phyloP scores from a whole-genome alignment of 106 monocot species.

The Dioscorea dumetorum region DNA sequence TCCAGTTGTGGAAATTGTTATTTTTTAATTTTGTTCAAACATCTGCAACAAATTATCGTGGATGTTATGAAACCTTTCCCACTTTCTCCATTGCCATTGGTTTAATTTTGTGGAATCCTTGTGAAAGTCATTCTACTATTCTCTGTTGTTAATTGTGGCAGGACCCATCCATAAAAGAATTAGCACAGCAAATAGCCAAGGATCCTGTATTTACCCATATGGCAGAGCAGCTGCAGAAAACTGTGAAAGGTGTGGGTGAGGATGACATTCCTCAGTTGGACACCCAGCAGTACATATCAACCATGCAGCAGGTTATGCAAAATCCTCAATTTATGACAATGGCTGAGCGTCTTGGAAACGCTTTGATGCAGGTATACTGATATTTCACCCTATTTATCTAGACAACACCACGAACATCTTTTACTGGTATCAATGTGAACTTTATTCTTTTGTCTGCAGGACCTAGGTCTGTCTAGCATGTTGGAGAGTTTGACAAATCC shows the following conservation, averaged over 20 bases:
- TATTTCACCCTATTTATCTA: not conserved
- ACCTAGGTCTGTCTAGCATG: conserved; percentile 78
- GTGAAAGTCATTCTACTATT: not conserved
- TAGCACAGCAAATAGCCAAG: conserved; percentile 81
- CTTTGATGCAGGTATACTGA: conserved; percentile 74
- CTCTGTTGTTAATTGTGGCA: conserved; percentile 9
- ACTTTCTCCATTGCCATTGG: not conserved
- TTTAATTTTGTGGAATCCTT: not conserved
- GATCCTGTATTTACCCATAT: conserved; percentile 84
- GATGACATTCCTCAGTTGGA: conserved; percentile 56
- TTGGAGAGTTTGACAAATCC: conserved; percentile 72
- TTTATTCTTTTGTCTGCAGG: conserved; percentile 34
- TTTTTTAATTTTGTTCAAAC: not conserved
- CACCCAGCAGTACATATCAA: conserved; percentile 62
- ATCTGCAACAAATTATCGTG: not conserved
- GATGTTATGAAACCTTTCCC: not conserved
- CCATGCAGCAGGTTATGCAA: conserved; percentile 91
- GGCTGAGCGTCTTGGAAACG: conserved; percentile 84
- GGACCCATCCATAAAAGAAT: conserved; percentile 84
- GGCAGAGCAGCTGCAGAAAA: conserved; percentile 92
- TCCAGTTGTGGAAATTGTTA: not conserved
- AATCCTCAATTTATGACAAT: conserved; percentile 90
- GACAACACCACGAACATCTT: too few relatives aligned
- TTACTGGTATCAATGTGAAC: not conserved
- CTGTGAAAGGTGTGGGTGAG: conserved; percentile 37